Base-by-base conservation (phyloP, 176 grass and related monocot species). In the Oryza australiensis region DNA sequence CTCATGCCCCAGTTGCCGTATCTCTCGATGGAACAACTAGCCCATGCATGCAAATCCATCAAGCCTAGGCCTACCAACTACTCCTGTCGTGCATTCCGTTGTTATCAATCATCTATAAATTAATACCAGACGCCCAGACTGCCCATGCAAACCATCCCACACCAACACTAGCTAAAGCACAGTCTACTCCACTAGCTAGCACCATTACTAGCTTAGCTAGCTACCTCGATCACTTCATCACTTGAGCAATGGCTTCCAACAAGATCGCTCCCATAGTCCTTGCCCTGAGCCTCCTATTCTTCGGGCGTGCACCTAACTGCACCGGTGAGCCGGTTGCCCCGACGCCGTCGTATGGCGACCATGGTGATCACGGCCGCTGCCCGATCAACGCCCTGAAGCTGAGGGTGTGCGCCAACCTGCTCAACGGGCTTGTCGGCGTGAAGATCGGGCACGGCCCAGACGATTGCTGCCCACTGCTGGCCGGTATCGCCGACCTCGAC, bases 401-500 rank as follows among this genome's bases (percentile, higher is more conserved):
- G 1, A 80, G 4, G n/a, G 70, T 80, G 70, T 86, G 84, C 46
- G 84, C 77, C 42, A 80, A n/a, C 66, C 15, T 68, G 66, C 33
- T 68, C 5, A 29, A 27, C 12, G 26, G 43, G 3, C 12, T 46
- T 0, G 12, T 46, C 12, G 12, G 12, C 43, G 30, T n/a, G 65
- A 67, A 78, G 65, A 1, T 79, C 64, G 75, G 83, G 9, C 3
- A 46, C 18, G 23, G 66, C 75, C 49, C 75, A 59, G 34, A 78
- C 66, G 0, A 32, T 18, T 88, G 86, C 67, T 88, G 80, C 80
- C 46, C 80, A 5, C 67, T 88, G 16, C n/a, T 83, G 3, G 7
- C 24, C 2, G 80, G 86, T 22, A 30, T 88, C 41, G 80, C 53
- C 10, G 74, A 83, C 66, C 66, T 83, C 4, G 80, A 88, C 23